These are phyloP conservation scores for Mycena kentingensis DNA, from an alignment of 768 basidiomycete species.

Conservation along the genomic window DNA sequence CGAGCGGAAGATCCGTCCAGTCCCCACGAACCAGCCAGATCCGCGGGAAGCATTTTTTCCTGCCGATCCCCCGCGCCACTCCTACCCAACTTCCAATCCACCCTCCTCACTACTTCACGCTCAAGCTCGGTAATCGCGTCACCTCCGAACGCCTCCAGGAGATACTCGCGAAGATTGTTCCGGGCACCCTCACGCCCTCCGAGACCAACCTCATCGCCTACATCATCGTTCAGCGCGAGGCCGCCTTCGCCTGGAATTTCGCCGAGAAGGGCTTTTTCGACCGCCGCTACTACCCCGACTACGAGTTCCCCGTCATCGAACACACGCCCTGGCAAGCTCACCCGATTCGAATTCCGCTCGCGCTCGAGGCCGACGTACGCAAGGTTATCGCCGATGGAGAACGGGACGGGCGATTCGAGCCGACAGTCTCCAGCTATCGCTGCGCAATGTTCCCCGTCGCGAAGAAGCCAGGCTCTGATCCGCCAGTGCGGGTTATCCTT, in stretches of 20 bases:
- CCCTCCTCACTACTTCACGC: conserved; percentile 8
- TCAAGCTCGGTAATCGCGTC: conserved; percentile 9
- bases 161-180: conserved; percentile 20
- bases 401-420: conserved; percentile 26
- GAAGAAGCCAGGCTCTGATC: conserved; percentile 29
- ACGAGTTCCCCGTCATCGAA: conserved; percentile 25
- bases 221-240: conserved; percentile 13
- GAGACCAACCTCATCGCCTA: conserved; percentile 23
- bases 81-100: conserved; percentile 10
- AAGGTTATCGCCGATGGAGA: conserved; percentile 26
- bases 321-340: conserved; percentile 28
- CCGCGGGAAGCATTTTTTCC: conserved; percentile 13
- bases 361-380: conserved; percentile 22
- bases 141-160: conserved; percentile 15
- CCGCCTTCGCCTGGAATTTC: conserved; percentile 27
- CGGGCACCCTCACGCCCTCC: neutral
- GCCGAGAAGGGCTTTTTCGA: conserved; percentile 27
- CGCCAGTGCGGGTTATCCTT: conserved; percentile 31
- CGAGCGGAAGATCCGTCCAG: conserved; percentile 28
- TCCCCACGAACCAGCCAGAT: conserved; percentile 30
- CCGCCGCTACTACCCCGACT: conserved; percentile 27
- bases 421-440: conserved; percentile 25
- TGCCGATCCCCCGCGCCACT: conserved; percentile 11
- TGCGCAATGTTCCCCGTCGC: conserved; percentile 27
- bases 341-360: conserved; percentile 25